Percentiles rank a stretch among this genome's conserved stretches.
phyloP scores from a whole-genome alignment of 768 basidiomycete species.

The Pilatotrama ljubarskyi region DNA sequence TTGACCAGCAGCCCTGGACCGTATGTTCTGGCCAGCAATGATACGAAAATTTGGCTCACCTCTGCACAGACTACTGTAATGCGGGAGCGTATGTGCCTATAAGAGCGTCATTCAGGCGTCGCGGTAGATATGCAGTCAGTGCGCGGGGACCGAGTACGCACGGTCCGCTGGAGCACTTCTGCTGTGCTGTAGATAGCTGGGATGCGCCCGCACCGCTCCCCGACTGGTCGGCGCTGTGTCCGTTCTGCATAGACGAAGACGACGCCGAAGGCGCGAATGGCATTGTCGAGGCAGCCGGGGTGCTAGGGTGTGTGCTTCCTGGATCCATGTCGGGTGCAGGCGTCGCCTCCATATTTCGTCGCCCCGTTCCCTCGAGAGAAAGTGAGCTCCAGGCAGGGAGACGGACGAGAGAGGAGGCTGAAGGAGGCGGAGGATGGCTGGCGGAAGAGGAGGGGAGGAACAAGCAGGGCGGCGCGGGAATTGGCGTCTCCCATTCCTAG shows the following conservation, averaged over 20 bases:
- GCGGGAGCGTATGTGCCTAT: slow-evolving; percentile 69
- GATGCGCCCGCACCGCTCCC: neutral
- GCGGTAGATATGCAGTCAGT: slow-evolving; percentile 5
- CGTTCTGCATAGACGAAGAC: slow-evolving; percentile 16
- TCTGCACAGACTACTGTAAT: slow-evolving; percentile 83
- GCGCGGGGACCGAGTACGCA: slow-evolving; percentile 23
- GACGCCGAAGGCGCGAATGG: slow-evolving; percentile 10
- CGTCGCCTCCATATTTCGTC: slow-evolving; percentile 12
- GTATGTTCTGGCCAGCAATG: too few relatives aligned
- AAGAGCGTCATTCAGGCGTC: slow-evolving; percentile 12
- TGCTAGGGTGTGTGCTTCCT: slow-evolving; percentile 9
- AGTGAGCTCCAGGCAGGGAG: neutral
- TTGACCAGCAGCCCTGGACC: too few relatives aligned
- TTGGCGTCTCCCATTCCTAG: slow-evolving; percentile 3
- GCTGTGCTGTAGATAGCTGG: slow-evolving; percentile 1
- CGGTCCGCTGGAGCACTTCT: slow-evolving; percentile 34
- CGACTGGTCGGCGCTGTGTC: slow-evolving; percentile 5
- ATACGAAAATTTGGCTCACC: slow-evolving; percentile 40
- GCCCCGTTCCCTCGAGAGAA: neutral
- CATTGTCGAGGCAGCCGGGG: slow-evolving; percentile 8
- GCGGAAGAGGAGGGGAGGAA: slow-evolving; percentile 6
- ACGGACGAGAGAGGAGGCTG: neutral
- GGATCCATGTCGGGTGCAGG: slow-evolving; percentile 13
- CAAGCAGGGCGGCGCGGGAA: slow-evolving; percentile 14
- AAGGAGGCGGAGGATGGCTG: neutral